Evolutionary conservation across 768 basidiomycete genomes (phyloP), one percentile per base, ranked within the genome.

Genomic region (Lenzites betulinus): DNA sequence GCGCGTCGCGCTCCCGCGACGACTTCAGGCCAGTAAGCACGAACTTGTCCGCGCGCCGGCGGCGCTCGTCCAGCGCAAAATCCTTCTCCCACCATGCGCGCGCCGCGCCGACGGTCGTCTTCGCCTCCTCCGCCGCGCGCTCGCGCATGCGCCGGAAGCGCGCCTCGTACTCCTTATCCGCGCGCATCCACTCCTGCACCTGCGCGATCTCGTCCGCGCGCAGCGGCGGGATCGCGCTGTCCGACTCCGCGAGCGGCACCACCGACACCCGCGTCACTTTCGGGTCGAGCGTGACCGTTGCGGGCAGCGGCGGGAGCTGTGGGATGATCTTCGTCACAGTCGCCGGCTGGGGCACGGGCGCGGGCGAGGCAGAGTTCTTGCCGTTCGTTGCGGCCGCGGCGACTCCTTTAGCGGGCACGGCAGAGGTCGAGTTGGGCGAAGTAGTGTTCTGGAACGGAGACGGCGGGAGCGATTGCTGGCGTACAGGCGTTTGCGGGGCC

Each of bases 61-160:
- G 65, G 35, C 54, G 28, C 78, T 74, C 64, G 66, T 70, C 61
- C 68, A 47, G 56, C 52, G 71, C 73, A 38, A 63, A 63, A 64
- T 82, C 84, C 69, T 82, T 83, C 74, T 89, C 87, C 80, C 84
- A 88, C 87, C 88, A 90, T 65, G 76, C 68, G 54, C 75, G 70
- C 46, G 75, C 76, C 52, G 76, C 81, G 23, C 80, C 76, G 33
- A 80, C 72, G 4, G 77, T 78, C 2, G 67, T 69, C 36, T 77
- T 74, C 41, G 79, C 59, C 73, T 88, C 89, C 33, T 79, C 79
- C 20, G 67, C 66, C 78, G 83, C 81, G 25, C 83, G 77, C 20
- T 76, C 76, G 56, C 81, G 78, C 80, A 84, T 86, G 50, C 71
- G 72, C 52, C 78, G 77, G 61, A 76, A 78, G 7, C 75, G 67